Base-by-base conservation (phyloP, 192 early-diverging fungal genomes). In the Backusella tarrabulga region DNA sequence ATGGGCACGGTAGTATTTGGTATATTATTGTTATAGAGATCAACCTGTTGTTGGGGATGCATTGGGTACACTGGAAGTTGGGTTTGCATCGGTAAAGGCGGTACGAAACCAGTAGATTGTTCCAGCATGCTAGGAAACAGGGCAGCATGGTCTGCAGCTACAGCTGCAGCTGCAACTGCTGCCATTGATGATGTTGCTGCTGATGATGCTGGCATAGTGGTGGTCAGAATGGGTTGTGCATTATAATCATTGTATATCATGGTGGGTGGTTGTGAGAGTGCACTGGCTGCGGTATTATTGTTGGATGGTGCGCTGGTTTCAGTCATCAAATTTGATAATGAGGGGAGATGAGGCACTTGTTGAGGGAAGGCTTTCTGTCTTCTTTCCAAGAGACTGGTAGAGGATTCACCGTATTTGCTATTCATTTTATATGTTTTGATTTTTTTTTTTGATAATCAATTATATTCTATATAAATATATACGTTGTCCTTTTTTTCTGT, bases 341-440 rank as follows among this genome's bases (percentile, higher is more conserved):
- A 66, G 21, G 74, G 74, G 29, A 75, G 29, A 46, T 36, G 67
- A 15, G 74, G 74, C 46, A 75, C 38, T 75, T 36, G 41, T n/a
- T 75, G 74, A 6, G 74, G 74, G 19, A 36, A 36, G 0, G 21
- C 23, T 46, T 75, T 66, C 34, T 75, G 60, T 66, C 74, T 21
- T 44, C 74, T 63, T 26, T 63, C 74, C 41, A 75, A 52, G 29
- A 75, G 74, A 44, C 63, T 75, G 56, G 56, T 63, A 63, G 56
- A 63, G 21, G 56, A 63, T 29, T 63, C 56, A 63, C 56, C 56
- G 2, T 63, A 63, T 63, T 29, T 63, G 26, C 23, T 63, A 29
- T 63, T 63, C 56, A 63, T 63, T 63, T 23, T 63, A 12, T 23
- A 6, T 23, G 21, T 63, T 8, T 29, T 63, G 26, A 9, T 32